A percentile compares a stretch with the other conserved stretches of the same genome.
Evolutionary conservation across 306 rosid species (phyloP).

Genomic region (Lupinus albus): DNA sequence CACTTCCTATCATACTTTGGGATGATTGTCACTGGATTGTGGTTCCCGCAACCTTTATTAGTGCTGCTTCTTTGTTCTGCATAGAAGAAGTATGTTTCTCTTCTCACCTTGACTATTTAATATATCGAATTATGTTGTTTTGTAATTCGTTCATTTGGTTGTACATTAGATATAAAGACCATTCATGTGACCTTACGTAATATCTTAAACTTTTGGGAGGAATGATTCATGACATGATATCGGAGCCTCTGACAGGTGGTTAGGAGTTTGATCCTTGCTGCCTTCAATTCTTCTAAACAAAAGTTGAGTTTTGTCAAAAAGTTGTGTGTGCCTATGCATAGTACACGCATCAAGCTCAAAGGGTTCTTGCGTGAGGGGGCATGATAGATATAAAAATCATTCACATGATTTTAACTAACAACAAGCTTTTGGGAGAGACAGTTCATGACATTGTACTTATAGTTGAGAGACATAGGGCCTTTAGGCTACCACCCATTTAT

Average conservation of each 20-base stretch:
- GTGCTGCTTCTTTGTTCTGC: conserved; percentile 96
- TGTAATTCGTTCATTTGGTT: conserved; percentile 26
- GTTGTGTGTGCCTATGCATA: no score
- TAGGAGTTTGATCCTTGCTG: background rate
- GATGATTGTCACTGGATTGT: conserved; percentile 96
- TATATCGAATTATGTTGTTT: conserved; percentile 29
- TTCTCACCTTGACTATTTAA: conserved; percentile 14
- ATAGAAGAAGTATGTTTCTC: conserved; percentile 75
- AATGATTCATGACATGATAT: background rate
- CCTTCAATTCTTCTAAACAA: background rate
- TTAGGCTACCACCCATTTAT: background rate
- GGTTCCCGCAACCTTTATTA: conserved; percentile 87
- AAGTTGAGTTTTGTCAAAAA: background rate
- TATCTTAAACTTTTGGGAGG: background rate
- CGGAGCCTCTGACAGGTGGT: background rate
- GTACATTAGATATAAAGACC: background rate
- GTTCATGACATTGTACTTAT: background rate
- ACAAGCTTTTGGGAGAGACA: background rate
- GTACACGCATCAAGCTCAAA: background rate
- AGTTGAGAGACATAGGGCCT: conserved; percentile 15
- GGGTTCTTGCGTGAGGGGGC: background rate
- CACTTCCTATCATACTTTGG: conserved; percentile 93
- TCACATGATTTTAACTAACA: background rate
- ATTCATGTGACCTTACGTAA: background rate
- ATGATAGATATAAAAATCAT: background rate